Percentiles rank a stretch among this genome's conserved stretches.
Conservation (phyloP, 805 yeast genomes). For the Myxozyma lipomycoides region DNA sequence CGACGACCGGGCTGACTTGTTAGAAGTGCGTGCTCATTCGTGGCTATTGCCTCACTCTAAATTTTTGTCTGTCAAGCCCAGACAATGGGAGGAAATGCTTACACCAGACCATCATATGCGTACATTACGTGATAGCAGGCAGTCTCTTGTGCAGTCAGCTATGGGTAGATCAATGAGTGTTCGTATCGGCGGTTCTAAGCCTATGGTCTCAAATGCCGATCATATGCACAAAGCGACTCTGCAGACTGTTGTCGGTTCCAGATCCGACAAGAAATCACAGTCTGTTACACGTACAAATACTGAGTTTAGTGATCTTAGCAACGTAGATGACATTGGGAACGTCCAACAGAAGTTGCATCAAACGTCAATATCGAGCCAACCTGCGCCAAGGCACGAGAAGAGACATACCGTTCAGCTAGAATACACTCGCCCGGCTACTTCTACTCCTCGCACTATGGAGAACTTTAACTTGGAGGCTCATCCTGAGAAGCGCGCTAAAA, state of each 20-base stretch:
- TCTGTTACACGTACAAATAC: neutral
- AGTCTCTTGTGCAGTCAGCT: conserved; percentile 8
- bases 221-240: conserved; percentile 1
- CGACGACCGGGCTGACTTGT: conserved; percentile 61
- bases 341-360: conserved; percentile 20
- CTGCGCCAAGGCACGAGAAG: conserved; percentile 9
- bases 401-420: conserved; percentile 26
- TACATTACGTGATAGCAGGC: conserved; percentile 4
- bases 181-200: conserved; percentile 1
- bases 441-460: conserved; percentile 25
- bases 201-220: neutral
- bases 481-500: neutral
- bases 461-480: neutral
- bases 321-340: conserved; percentile 20
- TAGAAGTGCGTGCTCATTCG: conserved; percentile 70
- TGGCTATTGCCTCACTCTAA: conserved; percentile 86
- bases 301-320: conserved; percentile 8
- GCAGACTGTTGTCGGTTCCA: conserved; percentile 3
- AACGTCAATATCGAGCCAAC: conserved; percentile 6
- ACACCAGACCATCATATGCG: conserved; percentile 12
- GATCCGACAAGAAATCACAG: conserved; percentile 2
- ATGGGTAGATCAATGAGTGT: conserved; percentile 13
- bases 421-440: conserved; percentile 19
- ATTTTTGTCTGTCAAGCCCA: conserved; percentile 77
- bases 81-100: conserved; percentile 75